Evolutionary conservation across 805 yeast species (phyloP), one percentile per base, ranked within the genome.

Genomic region (Wickerhamomyces xylosicus): DNA sequence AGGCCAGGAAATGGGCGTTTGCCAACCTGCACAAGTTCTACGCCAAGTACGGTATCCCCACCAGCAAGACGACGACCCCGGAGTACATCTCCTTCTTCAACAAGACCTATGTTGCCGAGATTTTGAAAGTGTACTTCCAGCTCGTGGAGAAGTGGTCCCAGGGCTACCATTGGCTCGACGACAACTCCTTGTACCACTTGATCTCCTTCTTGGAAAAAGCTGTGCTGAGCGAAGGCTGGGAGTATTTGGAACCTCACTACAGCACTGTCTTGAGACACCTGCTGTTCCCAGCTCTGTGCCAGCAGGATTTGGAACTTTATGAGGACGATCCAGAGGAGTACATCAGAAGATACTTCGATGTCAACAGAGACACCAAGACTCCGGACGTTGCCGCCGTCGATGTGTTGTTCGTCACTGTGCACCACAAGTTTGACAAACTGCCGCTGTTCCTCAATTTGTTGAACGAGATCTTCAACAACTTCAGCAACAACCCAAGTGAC

Each of bases 301-400:
- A 92, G 3, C 75, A 72, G 32, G 74, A 75, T 34, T 64, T 85
- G 40, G 92, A 84, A 51, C 58, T 76, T 19, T 85, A 80, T 61
- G 94, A 86, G 43, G 78, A 73, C 42, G 96, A 89, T 51, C 95
- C 95, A 2, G 81, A 76, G 42, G 96, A 89, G 56, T 92, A 85
- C 56, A 75, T 90, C 39, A 78, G 89, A 63, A 70, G 79, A 45
- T 73, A 69, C 43, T 76, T 85, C 49, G 86, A 79, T 54, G 64
- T 74, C 42, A 65, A 69, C 44, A 71, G 77, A 48, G 95, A 84
- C 44, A 59, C 67, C 10, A 59, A 66, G 15, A 72, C 87, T 4
- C 84, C 95, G 0, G 95, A 85, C 54, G 72, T 73, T 41, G 95
- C 95, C 1, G 84, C 96, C 4, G 68, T 83, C 37, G 80, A 79